Base-by-base conservation (phyloP, 1,139 yeast genomes). In the Blastobotrys illinoisensis region DNA sequence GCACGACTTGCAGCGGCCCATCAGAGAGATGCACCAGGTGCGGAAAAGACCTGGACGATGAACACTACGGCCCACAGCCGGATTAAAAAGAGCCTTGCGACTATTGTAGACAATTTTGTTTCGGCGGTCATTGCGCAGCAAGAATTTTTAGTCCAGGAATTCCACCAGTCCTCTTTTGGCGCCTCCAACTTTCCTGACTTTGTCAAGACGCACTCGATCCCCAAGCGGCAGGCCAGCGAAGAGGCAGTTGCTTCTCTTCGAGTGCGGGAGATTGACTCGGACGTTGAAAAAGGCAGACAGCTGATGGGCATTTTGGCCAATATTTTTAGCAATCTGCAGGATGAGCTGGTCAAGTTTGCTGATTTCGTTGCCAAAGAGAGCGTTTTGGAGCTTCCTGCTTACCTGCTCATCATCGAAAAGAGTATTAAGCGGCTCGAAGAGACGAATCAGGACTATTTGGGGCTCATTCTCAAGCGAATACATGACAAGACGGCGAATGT, bases 391-490 rank as follows among this genome's bases (percentile, higher is more conserved):
- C 69, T 74, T 13, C 81, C 84, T 1, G 73, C 74, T 3, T 63
- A 80, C 2, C 61, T 79, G 49, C 61, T 75, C 1, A 67, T 74
- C 47, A 58, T 80, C 14, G 82, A 79, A 54, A 60, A 71, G 6
- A 67, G 72, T 14, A 67, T 71, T 6, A 62, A 62, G 32, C 66
- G 67, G 19, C 64, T 78, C 36, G 77, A 76, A 21, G 72, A 79
- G 2, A 75, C 85, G 1, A 81, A 83, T 67, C 91, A 86, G 66
- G 96, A 88, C 59, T 88, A 79, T 62, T 70, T 86, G 40, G 74
- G 79, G 58, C 76, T 79, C 49, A 74, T 79, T 57, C 72, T 86
- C 60, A 76, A 74, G 47, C 80, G 80, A 60, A 62, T 83, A 3
- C 72, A 74, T 21, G 84, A 83, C 44, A 80, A 80, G 63, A 74